Conservation (phyloP, 2,329 filamentous ascomycete genomes). For the Metarhizium humberi region DNA sequence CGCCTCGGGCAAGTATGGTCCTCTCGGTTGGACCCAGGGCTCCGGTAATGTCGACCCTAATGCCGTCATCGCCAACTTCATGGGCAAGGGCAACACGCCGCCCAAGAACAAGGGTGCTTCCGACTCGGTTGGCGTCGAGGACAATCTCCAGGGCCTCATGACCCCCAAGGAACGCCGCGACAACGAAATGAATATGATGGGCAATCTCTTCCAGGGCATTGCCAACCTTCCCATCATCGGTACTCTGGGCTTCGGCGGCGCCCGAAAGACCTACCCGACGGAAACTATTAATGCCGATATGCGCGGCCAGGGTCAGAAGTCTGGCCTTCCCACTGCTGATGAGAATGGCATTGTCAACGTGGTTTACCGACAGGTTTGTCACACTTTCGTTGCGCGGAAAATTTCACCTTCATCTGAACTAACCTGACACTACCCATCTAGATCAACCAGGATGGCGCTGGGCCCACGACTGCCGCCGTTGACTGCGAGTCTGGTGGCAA, state of each 20-base stretch:
- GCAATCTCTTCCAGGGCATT: constrained; percentile 19
- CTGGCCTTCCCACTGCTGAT: constrained; percentile 49
- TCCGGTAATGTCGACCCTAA: constrained; percentile 48
- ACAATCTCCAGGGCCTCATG: constrained; percentile 23
- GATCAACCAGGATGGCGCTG: constrained; percentile 64
- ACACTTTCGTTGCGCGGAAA: not conserved
- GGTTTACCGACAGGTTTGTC: constrained; percentile 43
- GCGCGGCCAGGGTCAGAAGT: constrained; percentile 41
- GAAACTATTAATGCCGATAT: constrained; percentile 45
- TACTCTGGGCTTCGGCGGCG: constrained; percentile 14
- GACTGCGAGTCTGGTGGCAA: constrained; percentile 56
- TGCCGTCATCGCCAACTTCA: constrained; percentile 49
- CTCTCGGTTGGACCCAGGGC: constrained; percentile 53
- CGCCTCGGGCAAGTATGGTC: constrained; percentile 36
- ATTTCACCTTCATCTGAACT: not conserved
- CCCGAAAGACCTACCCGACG: constrained; percentile 23
- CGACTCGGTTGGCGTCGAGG: constrained; percentile 30
- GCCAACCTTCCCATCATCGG: constrained; percentile 6
- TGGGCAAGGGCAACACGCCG: constrained; percentile 32
- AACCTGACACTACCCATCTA: constrained; percentile 22
- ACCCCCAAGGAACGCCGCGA: constrained; percentile 9
- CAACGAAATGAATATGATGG: constrained; percentile 18
- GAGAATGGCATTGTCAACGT: constrained; percentile 53
- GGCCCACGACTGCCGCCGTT: constrained; percentile 50
- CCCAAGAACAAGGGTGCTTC: constrained; percentile 29